Evolutionary conservation across 192 early-diverging fungal species (phyloP), one percentile per base, ranked within the genome.

Genomic region (Fimicolochytrium jonesii): DNA sequence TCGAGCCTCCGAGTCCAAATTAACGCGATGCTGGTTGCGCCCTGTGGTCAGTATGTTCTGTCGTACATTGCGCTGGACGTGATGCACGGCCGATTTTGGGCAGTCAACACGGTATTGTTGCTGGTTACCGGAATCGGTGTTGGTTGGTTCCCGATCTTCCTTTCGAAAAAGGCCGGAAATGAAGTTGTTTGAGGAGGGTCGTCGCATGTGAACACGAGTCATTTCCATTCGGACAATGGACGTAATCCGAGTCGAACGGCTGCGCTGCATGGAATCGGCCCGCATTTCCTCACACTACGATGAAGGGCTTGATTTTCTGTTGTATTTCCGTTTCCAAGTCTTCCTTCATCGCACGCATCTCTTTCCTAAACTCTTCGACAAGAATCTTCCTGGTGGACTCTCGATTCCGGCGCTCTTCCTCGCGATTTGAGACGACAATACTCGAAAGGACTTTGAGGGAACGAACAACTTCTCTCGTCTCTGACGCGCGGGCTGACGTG

Each of bases 41-140:
- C n/a, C n/a, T n/a, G n/a, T n/a, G n/a, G 15, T 29, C 45, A 62
- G 60, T 62, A 62, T 31, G 34, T 34, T n/a, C 35, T 62, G 34
- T 36, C 33, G 25, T 62, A 51, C 45, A 52, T 62, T 6, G 46
- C 60, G 6, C 47, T 62, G 20, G 60, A 62, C 26, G 11, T 52
- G 60, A 62, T 62, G 60, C 23, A 22, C 20, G 47, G 34, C 25
- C 23, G 31, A 17, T 62, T 62, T 31, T 62, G 60, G 60, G 13
- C 18, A 0, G 18, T 34, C 6, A 62, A 62, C 17, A 28, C 35
- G n/a, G 25, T 37, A 32, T 36, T 62, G n/a, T 20, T 46, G 7
- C 31, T 11, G 15, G 5, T 62, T 32, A 23, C 60, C 31, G 60
- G 47, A 20, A 0, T 50, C 7, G 15, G 17, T 7, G 3, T 62